A percentile compares a stretch with the other conserved stretches of the same genome.
Conservation (phyloP, 2,329 filamentous ascomycete genomes). For the Fusarium piperis region DNA sequence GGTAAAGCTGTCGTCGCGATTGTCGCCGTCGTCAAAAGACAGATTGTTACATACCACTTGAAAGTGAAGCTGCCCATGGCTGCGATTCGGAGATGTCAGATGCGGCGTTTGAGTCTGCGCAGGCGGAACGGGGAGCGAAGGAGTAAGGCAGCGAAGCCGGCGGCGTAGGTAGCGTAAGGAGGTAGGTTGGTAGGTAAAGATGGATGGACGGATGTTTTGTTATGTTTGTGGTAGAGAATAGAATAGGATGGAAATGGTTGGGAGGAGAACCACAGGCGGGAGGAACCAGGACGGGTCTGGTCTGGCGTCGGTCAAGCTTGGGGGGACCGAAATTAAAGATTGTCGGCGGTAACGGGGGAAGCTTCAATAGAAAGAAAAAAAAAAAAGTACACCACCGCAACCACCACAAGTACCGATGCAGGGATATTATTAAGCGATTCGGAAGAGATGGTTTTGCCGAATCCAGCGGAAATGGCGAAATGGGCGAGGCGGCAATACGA, state of each 20-base stretch:
- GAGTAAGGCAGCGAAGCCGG: slow-evolving; percentile 17
- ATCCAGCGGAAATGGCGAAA: slow-evolving; percentile 24
- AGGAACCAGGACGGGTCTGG: slow-evolving; percentile 37
- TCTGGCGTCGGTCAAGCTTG: slow-evolving; percentile 39
- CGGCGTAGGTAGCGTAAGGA: slow-evolving; percentile 27
- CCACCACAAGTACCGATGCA: slow-evolving; percentile 28
- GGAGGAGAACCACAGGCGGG: slow-evolving; percentile 34
- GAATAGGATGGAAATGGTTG: slow-evolving; percentile 31
- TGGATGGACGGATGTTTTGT: slow-evolving; percentile 32
- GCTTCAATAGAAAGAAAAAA: slow-evolving; percentile 12
- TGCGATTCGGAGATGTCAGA: slow-evolving; percentile 34
- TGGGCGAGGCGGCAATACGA: not conserved
- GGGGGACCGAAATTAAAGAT: slow-evolving; percentile 44
- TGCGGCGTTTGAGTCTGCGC: slow-evolving; percentile 23
- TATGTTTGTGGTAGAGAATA: slow-evolving; percentile 29
- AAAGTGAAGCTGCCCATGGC: slow-evolving; percentile 75
- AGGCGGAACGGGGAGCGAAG: slow-evolving; percentile 14
- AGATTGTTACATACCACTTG: slow-evolving; percentile 67
- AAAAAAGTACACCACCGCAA: slow-evolving; percentile 24
- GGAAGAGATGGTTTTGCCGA: slow-evolving; percentile 29
- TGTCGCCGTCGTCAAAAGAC: slow-evolving; percentile 28
- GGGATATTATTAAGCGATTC: slow-evolving; percentile 32
- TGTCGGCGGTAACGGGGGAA: slow-evolving; percentile 33
- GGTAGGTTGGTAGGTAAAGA: not conserved
- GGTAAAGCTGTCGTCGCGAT: not conserved